Evolutionary conservation across 1,284 basidiomycete species (phyloP).

Genomic region (Ustilago nuda): DNA sequence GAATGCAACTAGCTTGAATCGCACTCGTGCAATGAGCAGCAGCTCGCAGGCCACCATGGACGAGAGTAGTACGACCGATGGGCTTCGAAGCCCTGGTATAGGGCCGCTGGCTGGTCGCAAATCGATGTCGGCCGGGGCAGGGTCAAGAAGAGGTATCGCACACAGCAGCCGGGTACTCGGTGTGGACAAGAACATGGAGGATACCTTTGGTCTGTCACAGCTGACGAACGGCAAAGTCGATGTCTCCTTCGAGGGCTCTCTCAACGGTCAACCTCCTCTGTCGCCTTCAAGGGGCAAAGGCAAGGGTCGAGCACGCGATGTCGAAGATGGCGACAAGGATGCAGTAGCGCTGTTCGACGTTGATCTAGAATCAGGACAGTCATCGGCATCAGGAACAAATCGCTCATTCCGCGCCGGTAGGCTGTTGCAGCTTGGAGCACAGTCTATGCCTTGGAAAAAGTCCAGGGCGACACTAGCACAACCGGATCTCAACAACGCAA

Average conservation of each 20-base stretch:
- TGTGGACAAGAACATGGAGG: conserved; percentile 19
- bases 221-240: conserved; percentile 47
- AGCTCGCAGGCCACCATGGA: conserved; percentile 14
- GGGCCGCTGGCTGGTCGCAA: conserved; percentile 6
- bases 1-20: background rate
- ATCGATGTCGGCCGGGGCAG: conserved; percentile 36
- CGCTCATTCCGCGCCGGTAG: conserved; percentile 15
- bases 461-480: conserved; percentile 4
- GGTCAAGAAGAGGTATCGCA: conserved; percentile 37
- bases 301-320: conserved; percentile 23
- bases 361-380: conserved; percentile 29
- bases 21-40: conserved; percentile 5
- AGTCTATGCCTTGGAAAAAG: conserved; percentile 30
- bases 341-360: conserved; percentile 32
- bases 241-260: conserved; percentile 42
- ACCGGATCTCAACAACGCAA: background rate
- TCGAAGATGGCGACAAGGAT: background rate
- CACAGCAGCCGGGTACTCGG: conserved; percentile 44
- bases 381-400: conserved; percentile 3
- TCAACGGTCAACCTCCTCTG: background rate
- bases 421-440: conserved; percentile 22
- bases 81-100: conserved; percentile 7
- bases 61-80: background rate
- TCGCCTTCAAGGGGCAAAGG: conserved; percentile 19
- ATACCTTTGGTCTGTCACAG: conserved; percentile 28